Base-by-base conservation (phyloP, 495 filamentous ascomycete species). In the Penicillium cosmopolitanum region DNA sequence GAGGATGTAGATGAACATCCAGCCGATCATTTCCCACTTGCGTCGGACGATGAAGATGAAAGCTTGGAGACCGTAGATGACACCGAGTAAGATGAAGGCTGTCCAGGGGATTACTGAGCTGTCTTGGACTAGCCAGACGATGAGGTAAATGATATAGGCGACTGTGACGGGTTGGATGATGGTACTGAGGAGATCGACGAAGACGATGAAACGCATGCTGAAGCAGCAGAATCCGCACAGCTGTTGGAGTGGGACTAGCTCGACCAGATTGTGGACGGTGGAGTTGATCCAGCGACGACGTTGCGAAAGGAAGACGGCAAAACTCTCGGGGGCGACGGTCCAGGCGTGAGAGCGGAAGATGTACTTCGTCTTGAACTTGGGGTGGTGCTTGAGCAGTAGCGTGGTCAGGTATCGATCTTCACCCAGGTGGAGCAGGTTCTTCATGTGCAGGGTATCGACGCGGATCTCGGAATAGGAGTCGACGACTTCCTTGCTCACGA, bases 191-290 rank as follows among this genome's bases (percentile, higher is more conserved):
- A 99, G 81, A 71, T 99, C 95, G 56, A 98, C 73, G 67, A 99
- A 96, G 63, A 99, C 94, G 59, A 99, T 82, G 77, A 99, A 99
- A 64, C 95, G 86, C 95, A 99, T 99, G 73, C 89, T 93, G 82
- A 99, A 99, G 77, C 96, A 98, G 82, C 95, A 99, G 85, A 99
- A 99, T 73, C 95, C 95, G 76, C 95, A 99, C 33, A 99, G 86
- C 70, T 98, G 90, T 52, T 89, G 85, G 71, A 99, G 76, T 6
- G 93, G 93, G 66, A 98, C 93, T 51, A 99, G 86, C 70, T 99
- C 95, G 63, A 95, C 89, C 61, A 99, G 81, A 73, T 99, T 99
- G 81, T 99, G 95, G 19, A 99, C 89, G 3, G 95, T 99, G 33
- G 94, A 97, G 77, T 99, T 99, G 75, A 99, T 99, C 95, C 95